These are phyloP conservation scores for Hericium erinaceus DNA, from an alignment of 768 basidiomycete genomes.

Conservation along the genomic window DNA sequence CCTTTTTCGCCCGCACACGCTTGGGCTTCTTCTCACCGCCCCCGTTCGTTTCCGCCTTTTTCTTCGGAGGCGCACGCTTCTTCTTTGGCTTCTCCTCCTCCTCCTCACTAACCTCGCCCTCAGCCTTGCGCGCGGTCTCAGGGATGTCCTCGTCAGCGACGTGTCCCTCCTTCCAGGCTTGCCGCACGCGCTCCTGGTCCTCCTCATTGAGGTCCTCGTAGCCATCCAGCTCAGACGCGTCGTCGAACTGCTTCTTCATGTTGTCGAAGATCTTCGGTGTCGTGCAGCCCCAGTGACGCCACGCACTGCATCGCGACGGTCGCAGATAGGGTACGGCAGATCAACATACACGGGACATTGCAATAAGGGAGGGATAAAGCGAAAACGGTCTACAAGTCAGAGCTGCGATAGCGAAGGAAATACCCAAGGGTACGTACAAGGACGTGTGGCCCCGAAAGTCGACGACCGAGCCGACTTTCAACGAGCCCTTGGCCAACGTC, in stretches of 20 bases:
- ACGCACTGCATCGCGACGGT: constrained; percentile 36
- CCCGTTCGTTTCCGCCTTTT: constrained; percentile 17
- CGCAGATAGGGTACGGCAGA: neutral
- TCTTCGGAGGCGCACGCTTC: constrained; percentile 15
- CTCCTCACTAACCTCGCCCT: constrained; percentile 29
- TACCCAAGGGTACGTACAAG: constrained; percentile 38
- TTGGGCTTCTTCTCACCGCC: constrained; percentile 27
- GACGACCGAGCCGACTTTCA: constrained; percentile 68
- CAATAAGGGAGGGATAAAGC: neutral
- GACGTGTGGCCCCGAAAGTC: constrained; percentile 61
- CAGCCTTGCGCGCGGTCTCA: constrained; percentile 49
- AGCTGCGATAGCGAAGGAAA: neutral
- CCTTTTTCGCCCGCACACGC: constrained; percentile 14
- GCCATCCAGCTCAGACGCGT: constrained; percentile 71
- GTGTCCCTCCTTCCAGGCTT: constrained; percentile 63
- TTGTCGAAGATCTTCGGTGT: constrained; percentile 63
- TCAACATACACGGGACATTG: neutral
- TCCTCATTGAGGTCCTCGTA: constrained; percentile 62
- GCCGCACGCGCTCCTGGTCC: constrained; percentile 61
- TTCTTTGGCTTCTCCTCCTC: constrained; percentile 27
- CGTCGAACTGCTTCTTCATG: constrained; percentile 51
- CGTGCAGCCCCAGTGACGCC: constrained; percentile 90
- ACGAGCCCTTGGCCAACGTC: constrained; percentile 56
- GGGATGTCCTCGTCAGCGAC: neutral
- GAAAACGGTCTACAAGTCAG: neutral